Base-by-base conservation (phyloP, 192 early-diverging fungal species). In the Backusella westeae region DNA sequence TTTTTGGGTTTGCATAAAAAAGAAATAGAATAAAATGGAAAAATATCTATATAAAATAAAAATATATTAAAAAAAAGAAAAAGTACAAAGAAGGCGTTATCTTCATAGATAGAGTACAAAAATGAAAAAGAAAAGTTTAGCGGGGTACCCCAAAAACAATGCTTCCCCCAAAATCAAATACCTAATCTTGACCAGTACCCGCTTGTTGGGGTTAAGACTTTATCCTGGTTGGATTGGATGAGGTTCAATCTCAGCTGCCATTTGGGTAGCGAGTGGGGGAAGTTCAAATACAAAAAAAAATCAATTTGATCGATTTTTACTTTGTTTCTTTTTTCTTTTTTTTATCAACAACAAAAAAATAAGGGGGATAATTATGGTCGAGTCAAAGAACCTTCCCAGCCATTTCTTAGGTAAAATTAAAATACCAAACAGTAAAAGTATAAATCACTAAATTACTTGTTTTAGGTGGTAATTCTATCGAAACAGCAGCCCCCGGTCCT, bases 391-490 rank as follows among this genome's bases (percentile, higher is more conserved):
- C 56, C 63, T 77, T 44, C 76, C 76, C 39, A 23, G 52, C 29
- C 76, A 77, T 32, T 77, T 77, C 36, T 66, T 77, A 44, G 76
- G 76, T 77, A 66, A 76, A 21, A 39, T 39, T 46, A 44, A 44
- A 46, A 46, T 39, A 44, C 36, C 0, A 8, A 73, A 34, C 17
- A 34, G 23, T 34, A 34, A 52, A 4, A 56, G 49, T 17, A 73
- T 23, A 56, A 73, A 49, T 73, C 6, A 73, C 26, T 73, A 29
- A 73, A 52, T n/a, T 26, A 26, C 8, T 26, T 26, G 10, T 29
- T 63, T 29, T 87, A 93, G 93, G 93, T 77, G 91, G 91, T 67
- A 94, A 94, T 78, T 85, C 87, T 38, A 78, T 94, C 49, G 85
- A 88, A 36, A 83, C 77, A 12, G 92, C 92, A 39, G 83, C 92